Base-by-base conservation (phyloP, 495 filamentous ascomycete species). In the Ramalina peruviana region DNA sequence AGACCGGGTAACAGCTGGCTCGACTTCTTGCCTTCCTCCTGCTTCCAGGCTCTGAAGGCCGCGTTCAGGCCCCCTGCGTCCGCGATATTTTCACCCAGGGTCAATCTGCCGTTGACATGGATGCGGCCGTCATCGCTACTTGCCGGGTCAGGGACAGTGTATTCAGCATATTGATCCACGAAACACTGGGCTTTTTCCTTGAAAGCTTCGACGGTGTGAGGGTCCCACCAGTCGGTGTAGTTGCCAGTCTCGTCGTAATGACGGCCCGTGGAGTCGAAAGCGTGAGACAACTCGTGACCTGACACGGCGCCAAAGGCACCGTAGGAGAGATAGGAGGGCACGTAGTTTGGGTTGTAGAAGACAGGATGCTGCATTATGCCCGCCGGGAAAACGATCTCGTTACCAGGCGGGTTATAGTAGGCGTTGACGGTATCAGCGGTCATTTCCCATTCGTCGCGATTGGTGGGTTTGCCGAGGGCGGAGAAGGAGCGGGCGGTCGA, bases 61-160 rank as follows among this genome's bases (percentile, higher is more conserved):
- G 80, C 80, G 25, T 70, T 67, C 17, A 88, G 56, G 6, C 84
- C 83, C 30, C 82, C 83, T 1, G 82, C 82, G 60, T 88, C 83
- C 4, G 83, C 81, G 46, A 87, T 83, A 57, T 86, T 86, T 67
- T 88, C 83, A 17, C 80, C 82, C 4, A 85, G 67, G 0, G 83
- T 87, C 23, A 81, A 64, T 17, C 64, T 65, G 33, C 83, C 83
- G 52, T 84, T 85, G 48, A 85, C 78, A 58, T 85, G 77, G 1
- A 80, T 67, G 9, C 30, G 7, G 30, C 30, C 30, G 30, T 11
- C 7, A 6, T 72, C 65, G 53, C 79, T 70, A 26, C 68, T 74
- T 23, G 75, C 66, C 38, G 66, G 66, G 25, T 54, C 51, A 10
- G 70, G 65, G 11, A 85, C 74, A 2, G 75, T 78, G 54, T 74